Evolutionary conservation across 371 early-diverging fungal genomes (phyloP), one percentile per base, ranked within the genome.

Genomic region (Mucor racemosus): DNA sequence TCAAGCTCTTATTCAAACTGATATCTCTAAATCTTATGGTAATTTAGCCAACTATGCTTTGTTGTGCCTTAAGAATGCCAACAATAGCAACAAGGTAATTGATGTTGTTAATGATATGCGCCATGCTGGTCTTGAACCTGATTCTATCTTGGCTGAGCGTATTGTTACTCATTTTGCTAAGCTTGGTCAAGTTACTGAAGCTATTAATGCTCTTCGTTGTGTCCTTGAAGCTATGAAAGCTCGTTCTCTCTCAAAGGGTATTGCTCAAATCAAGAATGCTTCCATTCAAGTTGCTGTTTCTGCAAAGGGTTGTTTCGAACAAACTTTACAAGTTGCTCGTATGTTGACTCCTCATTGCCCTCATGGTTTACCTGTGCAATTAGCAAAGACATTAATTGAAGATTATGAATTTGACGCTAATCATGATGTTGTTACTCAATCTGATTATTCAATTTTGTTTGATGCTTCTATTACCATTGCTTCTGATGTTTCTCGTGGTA

Each of bases 41-140:
- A 84, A 80, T 50, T 56, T 84, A 19, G 84, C 84, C 58, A 79
- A 76, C 53, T 84, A 77, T 60, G 76, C 76, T 7, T 61, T 80
- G 13, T 60, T 84, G 19, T 84, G 84, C 41, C 48, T 84, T n/a
- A 68, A 65, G 31, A 48, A 57, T 6, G 35, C 48, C 19, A 48
- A 66, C 9, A 38, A 60, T 6, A 69, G 68, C 9, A 48, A 69
- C 5, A 56, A 61, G 8, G 55, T 40, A 14, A 39, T 65, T 7
- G 19, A 53, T 0, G 77, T 84, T 5, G 60, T 84, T 4, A 33
- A 65, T 13, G 79, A 78, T 44, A 84, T 84, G 84, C 69, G 61
- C 1, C 17, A 26, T 9, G 75, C 76, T 34, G 71, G 75, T 15
- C 62, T 84, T 11, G 81, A 77, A 38, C 84, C 81, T 21, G 84